A percentile compares a stretch with the other conserved stretches of the same genome.
phyloP scores from a whole-genome alignment of 805 yeast genomes.

The Yarrowia sp. region DNA sequence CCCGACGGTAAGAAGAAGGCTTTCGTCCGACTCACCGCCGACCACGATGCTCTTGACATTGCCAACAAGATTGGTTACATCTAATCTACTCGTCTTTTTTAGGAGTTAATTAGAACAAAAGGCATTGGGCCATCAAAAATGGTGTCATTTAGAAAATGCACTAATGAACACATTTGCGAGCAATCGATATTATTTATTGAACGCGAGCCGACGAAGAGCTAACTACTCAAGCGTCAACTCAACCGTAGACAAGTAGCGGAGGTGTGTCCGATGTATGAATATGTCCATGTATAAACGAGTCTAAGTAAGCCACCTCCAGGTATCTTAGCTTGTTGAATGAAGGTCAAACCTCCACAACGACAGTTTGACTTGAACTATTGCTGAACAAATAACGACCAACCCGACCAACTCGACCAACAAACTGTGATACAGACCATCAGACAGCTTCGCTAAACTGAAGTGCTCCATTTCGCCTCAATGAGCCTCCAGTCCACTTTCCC shows the following conservation, averaged over 20 bases:
- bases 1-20: conserved; percentile 99
- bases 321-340: background rate
- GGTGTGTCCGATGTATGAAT: conserved; percentile 10
- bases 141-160: conserved; percentile 33
- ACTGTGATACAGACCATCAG: too few species aligned
- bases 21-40: conserved; percentile 98
- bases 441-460: too few species aligned
- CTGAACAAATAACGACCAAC: too few species aligned
- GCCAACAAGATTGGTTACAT: conserved; percentile 99
- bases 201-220: conserved; percentile 36
- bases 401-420: too few species aligned
- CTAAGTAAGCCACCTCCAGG: conserved; percentile 6
- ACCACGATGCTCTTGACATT: conserved; percentile 98
- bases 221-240: conserved; percentile 30
- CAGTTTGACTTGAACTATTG: too few species aligned
- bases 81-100: conserved; percentile 53
- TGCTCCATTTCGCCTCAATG: too few species aligned
- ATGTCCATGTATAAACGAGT: background rate
- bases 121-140: background rate
- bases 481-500: too few species aligned
- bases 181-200: conserved; percentile 38
- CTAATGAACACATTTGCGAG: conserved; percentile 30
- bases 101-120: conserved; percentile 5
- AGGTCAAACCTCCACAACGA: background rate
- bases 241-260: conserved; percentile 25